Evolutionary conservation across 2,329 filamentous ascomycete species (phyloP).

Genomic region (Didymella glomerata): DNA sequence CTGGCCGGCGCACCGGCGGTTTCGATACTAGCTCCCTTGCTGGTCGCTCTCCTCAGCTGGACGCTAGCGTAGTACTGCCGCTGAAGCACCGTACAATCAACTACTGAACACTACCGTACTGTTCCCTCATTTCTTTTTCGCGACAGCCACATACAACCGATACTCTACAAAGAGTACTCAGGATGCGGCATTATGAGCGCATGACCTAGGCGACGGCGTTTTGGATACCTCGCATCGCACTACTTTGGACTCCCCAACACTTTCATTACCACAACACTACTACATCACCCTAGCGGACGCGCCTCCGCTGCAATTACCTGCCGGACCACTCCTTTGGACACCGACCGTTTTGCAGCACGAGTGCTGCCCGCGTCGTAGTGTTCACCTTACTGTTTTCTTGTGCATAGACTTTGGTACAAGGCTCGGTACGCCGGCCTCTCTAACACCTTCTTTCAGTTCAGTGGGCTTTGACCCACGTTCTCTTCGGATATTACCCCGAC

Average conservation of each 20-base stretch:
- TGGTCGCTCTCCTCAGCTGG: conserved; percentile 41
- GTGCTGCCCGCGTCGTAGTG: conserved; percentile 7
- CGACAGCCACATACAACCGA: conserved; percentile 17
- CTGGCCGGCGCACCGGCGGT: conserved; percentile 28
- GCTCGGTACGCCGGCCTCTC: conserved; percentile 16
- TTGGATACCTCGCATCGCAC: conserved; percentile 18
- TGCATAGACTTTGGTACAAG: conserved; percentile 16
- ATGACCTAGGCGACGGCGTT: conserved; percentile 29
- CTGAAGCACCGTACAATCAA: conserved; percentile 18
- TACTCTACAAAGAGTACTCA: conserved; percentile 5
- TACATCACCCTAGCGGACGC: conserved; percentile 1
- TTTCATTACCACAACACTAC: conserved; percentile 7
- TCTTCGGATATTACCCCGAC: neutral
- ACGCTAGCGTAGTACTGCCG: conserved; percentile 32
- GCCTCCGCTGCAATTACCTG: conserved; percentile 2
- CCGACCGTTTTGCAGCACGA: conserved; percentile 1
- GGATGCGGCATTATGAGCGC: conserved; percentile 24
- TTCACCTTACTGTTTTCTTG: conserved; percentile 10
- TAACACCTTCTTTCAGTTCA: conserved; percentile 7
- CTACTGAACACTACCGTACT: conserved; percentile 15
- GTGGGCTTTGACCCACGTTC: conserved; percentile 1
- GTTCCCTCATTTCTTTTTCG: conserved; percentile 19
- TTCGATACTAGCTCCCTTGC: conserved; percentile 34
- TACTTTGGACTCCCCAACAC: conserved; percentile 17
- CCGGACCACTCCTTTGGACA: conserved; percentile 10